Evolutionary conservation across 2,329 filamentous ascomycete genomes (phyloP), one percentile per base, ranked within the genome.

Genomic region (Metarhizium robertsii): DNA sequence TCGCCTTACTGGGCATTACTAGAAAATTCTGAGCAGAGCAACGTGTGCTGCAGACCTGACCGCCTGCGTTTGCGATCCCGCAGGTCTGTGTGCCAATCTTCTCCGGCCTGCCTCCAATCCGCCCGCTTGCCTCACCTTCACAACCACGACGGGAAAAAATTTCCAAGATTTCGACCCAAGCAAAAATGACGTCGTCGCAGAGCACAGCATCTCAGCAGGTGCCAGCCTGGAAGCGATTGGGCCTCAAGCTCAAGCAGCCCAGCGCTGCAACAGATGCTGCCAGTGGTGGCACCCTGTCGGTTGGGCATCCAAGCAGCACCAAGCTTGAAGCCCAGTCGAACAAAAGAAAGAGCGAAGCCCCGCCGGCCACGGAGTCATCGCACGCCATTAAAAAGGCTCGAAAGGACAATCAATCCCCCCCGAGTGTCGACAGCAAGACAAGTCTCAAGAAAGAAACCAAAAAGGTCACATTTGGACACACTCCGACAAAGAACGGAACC

Each of bases 221-320:
- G 59, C 80, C 80, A 56, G 79, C 79, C 60, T 83, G 80, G 80
- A 83, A 83, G 66, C 77, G 78, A 74, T 77, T 83, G 75, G 80
- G 81, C 69, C 77, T 83, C 66, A 82, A 82, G 74, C 79, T 83
- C 70, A 83, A 83, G 69, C 65, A 68, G 59, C 62, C 65, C 55
- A 63, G 65, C 61, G 64, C 65, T 61, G 65, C 62, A 62, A 61
- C 66, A 52, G 68, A 66, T 55, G 60, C 66, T 61, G 63, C 63
- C 60, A 61, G 61, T 61, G 64, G 62, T 56, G 56, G 56, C 55
- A 59, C 61, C 61, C 63, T 63, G 61, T 63, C 62, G 61, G 69
- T 71, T 71, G 69, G 69, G 69, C 69, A 68, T 59, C 69, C 67
- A 69, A 64, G 61, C 62, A 61, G 58, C 61, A 70, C 62, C 64